Base-by-base conservation (phyloP, 2,329 filamentous ascomycete species). In the Raffaelea albimanens region DNA sequence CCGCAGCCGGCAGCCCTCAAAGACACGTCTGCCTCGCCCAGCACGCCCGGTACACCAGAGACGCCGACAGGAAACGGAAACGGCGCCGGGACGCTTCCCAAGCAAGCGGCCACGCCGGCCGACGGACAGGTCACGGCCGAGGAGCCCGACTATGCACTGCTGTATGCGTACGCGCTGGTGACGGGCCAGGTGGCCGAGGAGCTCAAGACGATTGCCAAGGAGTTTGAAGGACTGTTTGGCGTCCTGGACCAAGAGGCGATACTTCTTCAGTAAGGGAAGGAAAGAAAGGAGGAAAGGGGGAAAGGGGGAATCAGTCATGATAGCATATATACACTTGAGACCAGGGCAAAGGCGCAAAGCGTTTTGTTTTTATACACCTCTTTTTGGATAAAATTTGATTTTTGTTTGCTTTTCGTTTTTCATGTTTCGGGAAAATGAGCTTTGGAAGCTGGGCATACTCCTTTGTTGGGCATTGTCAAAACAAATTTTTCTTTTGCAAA, bases 81-180 rank as follows among this genome's bases (percentile, higher is more conserved):
- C 40, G 18, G 11, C 20, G 14, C 13, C 34, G 34, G 9, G 14
- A n/a, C n/a, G n/a, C n/a, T n/a, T n/a, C n/a, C n/a, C n/a, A n/a
- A n/a, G n/a, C n/a, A n/a, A n/a, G 10, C 9, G 10, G 16, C 9
- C 31, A 34, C 31, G 10, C 10, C 31, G 10, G 9, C 16, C 10
- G 16, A 9, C 10, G 16, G 31, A 16, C 40, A 25, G 5, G 34
- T 44, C 9, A 25, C n/a, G 4, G 34, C 38, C 34, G 82, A 80
- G 53, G 85, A 90, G 61, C 78, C 80, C 53, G 93, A 98, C 61
- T 97, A 93, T 62, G 89, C 91, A 53, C 69, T 97, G 55, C 67
- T 97, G 40, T 98, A 97, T 67, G 90, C 91, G 18, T 98, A 95
- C 67, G 87, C 78, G 3, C 67, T 85, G 40, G 79, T 85, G 43